Evolutionary conservation across 2,329 filamentous ascomycete genomes (phyloP), one percentile per base, ranked within the genome.

Genomic region (Aspergillus hiratsukae): DNA sequence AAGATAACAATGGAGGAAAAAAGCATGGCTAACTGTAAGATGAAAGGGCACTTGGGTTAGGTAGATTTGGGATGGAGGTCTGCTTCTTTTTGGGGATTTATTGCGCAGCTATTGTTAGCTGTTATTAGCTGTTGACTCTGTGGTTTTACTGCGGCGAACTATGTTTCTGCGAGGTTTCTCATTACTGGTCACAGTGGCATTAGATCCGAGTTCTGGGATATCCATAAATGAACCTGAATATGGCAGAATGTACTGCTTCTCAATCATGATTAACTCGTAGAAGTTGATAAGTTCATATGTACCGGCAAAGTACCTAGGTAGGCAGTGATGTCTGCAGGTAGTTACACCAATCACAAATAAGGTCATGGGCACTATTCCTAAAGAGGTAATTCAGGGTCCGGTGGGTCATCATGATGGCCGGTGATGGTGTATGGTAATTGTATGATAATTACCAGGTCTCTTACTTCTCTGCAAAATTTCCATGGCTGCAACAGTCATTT

Each of bases 1-100:
- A 65, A 46, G 60, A 62, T 21, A 53, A 52, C 48, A 49, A 49
- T 46, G 52, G 61, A 54, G 60, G 59, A 61, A 50, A 56, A 57
- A 40, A 55, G 37, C 48, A 29, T 10, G 4, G 27, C 27, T 9
- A 5, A 43, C 40, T 48, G 50, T 37, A 10, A 23, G 23, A 46
- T 46, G 43, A 23, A 37, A 17, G 14, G 31, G 31, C 31, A n/a
- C 14, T 17, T 37, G 31, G 31, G 31, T 37, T 37, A 37, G 14
- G 14, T n/a, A 37, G 31, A 37, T 37, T 25, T 46, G 11, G 9
- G 5, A 23, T 8, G 43, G 23, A 7, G 21, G 5, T 7, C 43
- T 46, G 43, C 23, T 21, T 45, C 14, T 17, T 37, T 35, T 14
- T 37, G 31, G 14, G 6, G 14, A 7, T 17, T 37, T 37, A 37